These are phyloP conservation scores for Trichophyton verrucosum DNA, from an alignment of 2,329 filamentous ascomycete genomes.

Conservation along the genomic window DNA sequence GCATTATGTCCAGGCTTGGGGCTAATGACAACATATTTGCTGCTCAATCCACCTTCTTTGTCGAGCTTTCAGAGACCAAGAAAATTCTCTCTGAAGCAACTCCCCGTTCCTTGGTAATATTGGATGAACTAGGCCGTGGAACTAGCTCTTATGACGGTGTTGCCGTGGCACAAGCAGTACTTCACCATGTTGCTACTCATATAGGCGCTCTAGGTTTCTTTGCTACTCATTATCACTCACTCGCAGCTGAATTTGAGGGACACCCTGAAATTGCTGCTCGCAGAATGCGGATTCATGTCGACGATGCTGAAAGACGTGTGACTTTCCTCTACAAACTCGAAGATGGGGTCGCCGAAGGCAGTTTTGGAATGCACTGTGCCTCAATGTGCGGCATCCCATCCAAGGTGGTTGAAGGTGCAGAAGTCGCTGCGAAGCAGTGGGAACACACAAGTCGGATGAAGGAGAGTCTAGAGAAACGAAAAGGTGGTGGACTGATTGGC, in stretches of 20 bases:
- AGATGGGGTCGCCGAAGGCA: constrained; percentile 84
- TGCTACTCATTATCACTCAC: constrained; percentile 90
- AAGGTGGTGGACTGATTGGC: constrained; percentile 67
- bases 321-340: constrained; percentile 94
- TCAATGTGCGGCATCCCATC: constrained; percentile 90
- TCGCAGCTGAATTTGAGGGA: constrained; percentile 77
- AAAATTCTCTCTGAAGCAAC: constrained; percentile 95
- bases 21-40: constrained; percentile 99
- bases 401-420: constrained; percentile 72
- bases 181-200: constrained; percentile 91
- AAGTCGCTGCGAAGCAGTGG: constrained; percentile 81
- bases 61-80: constrained; percentile 93
- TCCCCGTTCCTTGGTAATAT: constrained; percentile 83
- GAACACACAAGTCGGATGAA: constrained; percentile 87
- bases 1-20: constrained; percentile 95
- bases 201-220: constrained; percentile 94
- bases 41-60: constrained; percentile 94
- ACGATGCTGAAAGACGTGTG: constrained; percentile 70
- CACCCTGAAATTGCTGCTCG: constrained; percentile 80
- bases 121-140: constrained; percentile 89
- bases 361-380: constrained; percentile 98
- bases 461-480: constrained; percentile 72
- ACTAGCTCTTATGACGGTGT: constrained; percentile 95
- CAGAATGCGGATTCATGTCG: constrained; percentile 90
- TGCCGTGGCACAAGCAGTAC: constrained; percentile 86